Evolutionary conservation across 148 eudicot species (phyloP).

Genomic region (Rhododendron ovatum): DNA sequence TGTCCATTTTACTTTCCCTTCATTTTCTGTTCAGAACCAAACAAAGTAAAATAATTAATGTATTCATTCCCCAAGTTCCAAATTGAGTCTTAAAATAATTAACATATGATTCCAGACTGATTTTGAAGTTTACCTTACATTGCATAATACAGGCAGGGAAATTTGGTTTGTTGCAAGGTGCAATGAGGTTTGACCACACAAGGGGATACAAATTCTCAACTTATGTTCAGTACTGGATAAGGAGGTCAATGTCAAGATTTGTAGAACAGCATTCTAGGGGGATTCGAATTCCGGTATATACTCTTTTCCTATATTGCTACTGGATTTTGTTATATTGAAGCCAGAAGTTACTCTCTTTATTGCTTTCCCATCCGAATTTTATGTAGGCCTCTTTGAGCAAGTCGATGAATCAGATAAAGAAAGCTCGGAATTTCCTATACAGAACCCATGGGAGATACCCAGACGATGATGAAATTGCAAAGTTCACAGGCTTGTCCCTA

Average conservation of each 20-base stretch:
- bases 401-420: slow-evolving; percentile 60
- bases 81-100: background rate
- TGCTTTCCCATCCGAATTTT: slow-evolving; percentile 4
- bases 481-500: slow-evolving; percentile 67
- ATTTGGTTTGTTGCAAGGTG: slow-evolving; percentile 79
- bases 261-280: slow-evolving; percentile 73
- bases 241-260: slow-evolving; percentile 68
- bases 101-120: background rate
- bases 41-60: background rate
- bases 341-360: background rate
- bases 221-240: slow-evolving; percentile 85
- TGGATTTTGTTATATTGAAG: background rate
- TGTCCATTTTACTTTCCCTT: background rate
- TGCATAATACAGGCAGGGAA: slow-evolving; percentile 62
- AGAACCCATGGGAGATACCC: slow-evolving; percentile 56
- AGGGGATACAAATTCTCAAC: slow-evolving; percentile 86
- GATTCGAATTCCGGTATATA: slow-evolving; percentile 66
- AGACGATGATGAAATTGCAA: slow-evolving; percentile 61
- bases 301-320: background rate
- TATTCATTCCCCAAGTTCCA: background rate
- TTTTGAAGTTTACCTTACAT: background rate
- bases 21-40: background rate
- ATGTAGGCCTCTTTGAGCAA: slow-evolving; percentile 55
- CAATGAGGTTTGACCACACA: slow-evolving; percentile 76
- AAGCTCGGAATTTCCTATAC: slow-evolving; percentile 59